Base-by-base conservation (phyloP, 2,329 filamentous ascomycete genomes). In the Aspergillus latus region DNA sequence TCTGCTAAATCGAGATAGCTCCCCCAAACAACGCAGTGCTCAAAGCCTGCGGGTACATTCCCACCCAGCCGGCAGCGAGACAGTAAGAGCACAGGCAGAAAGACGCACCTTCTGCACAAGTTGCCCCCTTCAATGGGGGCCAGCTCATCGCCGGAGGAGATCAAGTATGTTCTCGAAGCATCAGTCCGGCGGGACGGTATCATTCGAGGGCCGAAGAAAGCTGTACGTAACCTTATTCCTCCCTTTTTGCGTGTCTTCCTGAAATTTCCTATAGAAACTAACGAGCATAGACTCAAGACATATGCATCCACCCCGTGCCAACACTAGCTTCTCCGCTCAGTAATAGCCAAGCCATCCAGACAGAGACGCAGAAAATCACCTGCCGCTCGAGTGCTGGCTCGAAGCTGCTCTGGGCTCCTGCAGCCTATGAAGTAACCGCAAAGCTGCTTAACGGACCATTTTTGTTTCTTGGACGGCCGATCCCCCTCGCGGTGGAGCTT, bases 401-500 rank as follows among this genome's bases (percentile, higher is more conserved):
- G 34, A 13, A 10, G 10, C n/a, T 11, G 5, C 34, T 28, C 0
- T 26, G 10, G 3, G 16, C 42, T 2, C 26, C 36, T 15, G 13
- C 11, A 13, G 32, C 29, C 5, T 50, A 28, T 28, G 32, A 49
- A 16, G 29, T 48, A 26, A 21, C 57, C 5, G 43, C 44, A 13
- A 42, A 56, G 11, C 57, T 64, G 2, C 46, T 49, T 8, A 53
- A 64, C 15, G 62, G 62, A n/a, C 58, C 59, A 1, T 63, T 37
- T 28, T 56, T 65, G 26, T n/a, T 54, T 9, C 49, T 58, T 1
- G 47, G 52, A 5, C 36, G 54, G 6, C 47, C 58, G 2, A 58
- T 64, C 5, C 56, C 62, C 8, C 49, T 64, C 6, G 40, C n/a
- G 1, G 54, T 65, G n/a, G 34, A 55, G 7, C 11, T 65, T 4